These are phyloP conservation scores for Coemansia asiatica DNA, from an alignment of 192 early-diverging fungal genomes.

Conservation along the genomic window DNA sequence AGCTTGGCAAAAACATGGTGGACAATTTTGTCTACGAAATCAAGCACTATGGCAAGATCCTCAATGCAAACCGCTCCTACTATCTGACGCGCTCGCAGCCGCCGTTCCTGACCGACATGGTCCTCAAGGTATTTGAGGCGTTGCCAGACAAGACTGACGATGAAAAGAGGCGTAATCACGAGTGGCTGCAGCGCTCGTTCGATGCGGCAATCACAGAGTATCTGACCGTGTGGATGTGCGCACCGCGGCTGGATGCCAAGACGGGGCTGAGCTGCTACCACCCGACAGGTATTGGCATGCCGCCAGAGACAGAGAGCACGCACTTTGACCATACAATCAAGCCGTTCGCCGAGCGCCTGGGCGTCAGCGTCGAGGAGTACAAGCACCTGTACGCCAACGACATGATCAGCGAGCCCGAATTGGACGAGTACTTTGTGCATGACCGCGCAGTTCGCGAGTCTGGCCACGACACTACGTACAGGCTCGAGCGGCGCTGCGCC, in stretches of 20 bases:
- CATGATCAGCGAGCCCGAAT: slow-evolving; percentile 70
- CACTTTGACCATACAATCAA: slow-evolving; percentile 86
- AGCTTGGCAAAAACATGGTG: slow-evolving; percentile 91
- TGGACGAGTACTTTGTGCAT: slow-evolving; percentile 96
- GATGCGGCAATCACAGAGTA: slow-evolving; percentile 89
- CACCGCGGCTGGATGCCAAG: slow-evolving; percentile 71
- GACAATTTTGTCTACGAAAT: slow-evolving; percentile 98
- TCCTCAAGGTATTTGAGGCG: slow-evolving; percentile 70
- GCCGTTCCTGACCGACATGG: slow-evolving; percentile 98
- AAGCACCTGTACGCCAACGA: slow-evolving; percentile 70
- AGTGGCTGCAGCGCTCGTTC: slow-evolving; percentile 71
- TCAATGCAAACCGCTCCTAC: slow-evolving; percentile 98
- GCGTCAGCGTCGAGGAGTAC: slow-evolving; percentile 71
- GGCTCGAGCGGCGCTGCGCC: slow-evolving; percentile 88
- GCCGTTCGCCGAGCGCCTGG: slow-evolving; percentile 71
- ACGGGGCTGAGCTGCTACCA: slow-evolving; percentile 83
- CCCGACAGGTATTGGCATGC: slow-evolving; percentile 90
- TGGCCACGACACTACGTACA: slow-evolving; percentile 95
- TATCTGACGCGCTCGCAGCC: slow-evolving; percentile 97
- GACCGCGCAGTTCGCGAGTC: slow-evolving; percentile 97
- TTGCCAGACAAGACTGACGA: slow-evolving; percentile 53
- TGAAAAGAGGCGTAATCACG: slow-evolving; percentile 54
- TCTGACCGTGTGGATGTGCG: slow-evolving; percentile 84
- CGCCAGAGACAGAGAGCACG: slow-evolving; percentile 94
- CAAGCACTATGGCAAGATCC: slow-evolving; percentile 96